Conservation (phyloP, 176 grass and related monocot species). For the Eleusine indica region DNA sequence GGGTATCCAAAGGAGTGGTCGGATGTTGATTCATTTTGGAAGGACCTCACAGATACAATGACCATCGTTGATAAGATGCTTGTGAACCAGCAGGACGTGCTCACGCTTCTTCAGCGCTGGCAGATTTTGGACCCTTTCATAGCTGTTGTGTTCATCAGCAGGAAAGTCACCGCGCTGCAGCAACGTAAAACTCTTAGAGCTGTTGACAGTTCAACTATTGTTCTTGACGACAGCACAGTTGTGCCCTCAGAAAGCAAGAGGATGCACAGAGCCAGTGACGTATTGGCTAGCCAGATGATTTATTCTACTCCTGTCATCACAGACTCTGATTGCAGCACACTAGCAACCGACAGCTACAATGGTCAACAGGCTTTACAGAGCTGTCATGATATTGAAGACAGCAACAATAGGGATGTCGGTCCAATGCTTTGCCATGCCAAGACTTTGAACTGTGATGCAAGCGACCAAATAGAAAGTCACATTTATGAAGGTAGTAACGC, state of each 20-base stretch:
- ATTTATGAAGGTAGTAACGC: slow-evolving; percentile 15
- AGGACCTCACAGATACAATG: slow-evolving; percentile 77
- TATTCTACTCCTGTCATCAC: slow-evolving; percentile 32
- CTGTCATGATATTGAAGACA: slow-evolving; percentile 42
- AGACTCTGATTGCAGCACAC: slow-evolving; percentile 47
- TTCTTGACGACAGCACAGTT: slow-evolving; percentile 47
- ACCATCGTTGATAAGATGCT: slow-evolving; percentile 58
- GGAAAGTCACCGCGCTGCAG: slow-evolving; percentile 80
- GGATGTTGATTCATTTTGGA: slow-evolving; percentile 85
- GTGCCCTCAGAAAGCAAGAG: slow-evolving; percentile 41
- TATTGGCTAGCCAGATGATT: slow-evolving; percentile 26
- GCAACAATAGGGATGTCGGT: slow-evolving; percentile 21
- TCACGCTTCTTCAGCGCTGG: slow-evolving; percentile 78
- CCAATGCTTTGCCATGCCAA: slow-evolving; percentile 35
- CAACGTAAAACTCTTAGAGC: slow-evolving; percentile 65
- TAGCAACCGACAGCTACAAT: slow-evolving; percentile 43
- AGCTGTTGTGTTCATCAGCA: slow-evolving; percentile 71
- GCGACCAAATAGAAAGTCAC: slow-evolving; percentile 23
- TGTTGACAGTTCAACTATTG: slow-evolving; percentile 63
- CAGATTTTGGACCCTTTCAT: slow-evolving; percentile 92
- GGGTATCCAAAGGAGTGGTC: slow-evolving; percentile 74
- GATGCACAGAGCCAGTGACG: slow-evolving; percentile 34
- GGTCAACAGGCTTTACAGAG: slow-evolving; percentile 40
- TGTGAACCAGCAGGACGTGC: slow-evolving; percentile 32
- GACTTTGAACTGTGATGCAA: slow-evolving; percentile 24